These are phyloP conservation scores for Sphaerulina populicola DNA, from an alignment of 2,329 filamentous ascomycete species.

Conservation along the genomic window DNA sequence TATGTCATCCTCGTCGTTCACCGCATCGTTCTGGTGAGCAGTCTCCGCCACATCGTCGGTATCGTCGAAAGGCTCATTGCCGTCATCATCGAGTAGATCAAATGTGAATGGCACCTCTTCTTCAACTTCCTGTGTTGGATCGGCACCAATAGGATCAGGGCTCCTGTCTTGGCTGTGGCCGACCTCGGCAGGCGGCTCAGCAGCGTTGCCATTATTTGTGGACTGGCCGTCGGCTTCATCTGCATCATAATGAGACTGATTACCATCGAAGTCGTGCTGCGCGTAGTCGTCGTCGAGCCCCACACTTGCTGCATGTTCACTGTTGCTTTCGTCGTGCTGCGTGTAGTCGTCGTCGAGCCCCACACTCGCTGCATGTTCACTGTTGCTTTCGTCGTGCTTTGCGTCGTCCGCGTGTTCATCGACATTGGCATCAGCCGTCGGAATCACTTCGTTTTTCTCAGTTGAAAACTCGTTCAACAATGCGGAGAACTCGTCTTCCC, in stretches of 20 bases:
- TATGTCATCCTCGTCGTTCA: conserved; percentile 22
- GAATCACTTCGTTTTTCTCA: conserved; percentile 4
- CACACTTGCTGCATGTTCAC: too few relatives aligned
- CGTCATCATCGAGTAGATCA: conserved; percentile 19
- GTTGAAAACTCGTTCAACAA: conserved; percentile 9
- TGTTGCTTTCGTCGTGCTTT: not conserved
- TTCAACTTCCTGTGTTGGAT: conserved; percentile 7
- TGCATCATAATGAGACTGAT: conserved; percentile 5
- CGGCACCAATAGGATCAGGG: not conserved
- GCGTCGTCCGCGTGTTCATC: conserved; percentile 3
- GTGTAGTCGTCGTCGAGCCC: conserved; percentile 3
- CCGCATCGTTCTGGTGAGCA: conserved; percentile 1
- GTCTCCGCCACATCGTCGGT: conserved; percentile 9
- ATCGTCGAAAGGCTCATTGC: conserved; percentile 15
- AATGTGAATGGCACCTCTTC: conserved; percentile 19
- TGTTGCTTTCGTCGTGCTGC: not conserved
- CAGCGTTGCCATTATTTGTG: conserved; percentile 7
- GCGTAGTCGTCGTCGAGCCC: conserved; percentile 3
- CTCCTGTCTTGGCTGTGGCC: conserved; percentile 10
- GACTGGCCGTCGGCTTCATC: not conserved
- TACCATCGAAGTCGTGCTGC: conserved; percentile 9
- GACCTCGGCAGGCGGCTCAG: conserved; percentile 11
- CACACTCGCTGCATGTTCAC: too few relatives aligned
- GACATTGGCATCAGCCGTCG: not conserved
- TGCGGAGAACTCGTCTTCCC: conserved; percentile 18